These are phyloP conservation scores for Apium graveolens DNA, from an alignment of 129 eudicot species.

Conservation along the genomic window DNA sequence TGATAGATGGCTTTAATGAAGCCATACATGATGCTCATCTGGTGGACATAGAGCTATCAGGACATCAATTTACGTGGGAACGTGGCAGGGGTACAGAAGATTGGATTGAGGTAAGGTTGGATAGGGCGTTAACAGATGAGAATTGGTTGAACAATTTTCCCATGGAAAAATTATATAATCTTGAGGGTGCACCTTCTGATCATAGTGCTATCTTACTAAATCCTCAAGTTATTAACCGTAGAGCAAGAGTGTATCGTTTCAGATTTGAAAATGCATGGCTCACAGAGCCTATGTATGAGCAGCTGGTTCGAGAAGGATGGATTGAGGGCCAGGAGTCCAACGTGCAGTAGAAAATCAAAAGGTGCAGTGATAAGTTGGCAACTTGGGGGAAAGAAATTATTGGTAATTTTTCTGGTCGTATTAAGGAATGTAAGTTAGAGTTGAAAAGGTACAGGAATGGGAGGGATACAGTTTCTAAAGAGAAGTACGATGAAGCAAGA, in stretches of 20 bases:
- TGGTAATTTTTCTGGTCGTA: background rate
- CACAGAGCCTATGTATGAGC: too few relatives aligned
- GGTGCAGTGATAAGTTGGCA: background rate
- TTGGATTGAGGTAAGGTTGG: background rate
- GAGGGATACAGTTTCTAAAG: too few relatives aligned
- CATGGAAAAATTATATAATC: background rate
- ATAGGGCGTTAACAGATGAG: too few relatives aligned
- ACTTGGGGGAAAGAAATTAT: background rate
- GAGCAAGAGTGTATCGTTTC: background rate
- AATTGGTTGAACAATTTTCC: background rate
- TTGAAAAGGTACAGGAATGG: too few relatives aligned
- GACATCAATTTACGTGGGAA: too few relatives aligned
- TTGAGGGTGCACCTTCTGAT: background rate
- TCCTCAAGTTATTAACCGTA: background rate
- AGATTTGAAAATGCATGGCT: background rate
- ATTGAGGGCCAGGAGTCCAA: fast-evolving
- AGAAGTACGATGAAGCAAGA: too few relatives aligned
- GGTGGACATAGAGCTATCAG: too few relatives aligned
- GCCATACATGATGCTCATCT: too few relatives aligned
- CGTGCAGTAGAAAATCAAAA: background rate
- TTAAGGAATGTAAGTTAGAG: too few relatives aligned
- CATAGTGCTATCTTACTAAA: background rate
- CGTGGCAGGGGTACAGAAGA: background rate
- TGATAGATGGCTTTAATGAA: too few relatives aligned
- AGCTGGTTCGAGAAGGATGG: background rate